Conservation (phyloP, 2,329 filamentous ascomycete genomes). For the Paraphaeosphaeria minitans region DNA sequence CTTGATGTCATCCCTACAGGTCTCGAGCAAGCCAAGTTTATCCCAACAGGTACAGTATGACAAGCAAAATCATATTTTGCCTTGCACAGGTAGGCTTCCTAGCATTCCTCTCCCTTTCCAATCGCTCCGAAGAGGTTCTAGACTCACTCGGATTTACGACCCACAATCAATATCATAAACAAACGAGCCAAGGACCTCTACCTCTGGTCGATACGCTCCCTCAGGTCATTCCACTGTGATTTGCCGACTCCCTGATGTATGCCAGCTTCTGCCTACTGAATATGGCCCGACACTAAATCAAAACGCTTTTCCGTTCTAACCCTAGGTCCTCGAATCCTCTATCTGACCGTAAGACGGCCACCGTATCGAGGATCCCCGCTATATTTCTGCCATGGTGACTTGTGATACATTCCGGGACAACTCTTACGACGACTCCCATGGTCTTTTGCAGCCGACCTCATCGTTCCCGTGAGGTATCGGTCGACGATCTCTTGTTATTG, state of each 20-base stretch:
- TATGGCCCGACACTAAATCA: background rate
- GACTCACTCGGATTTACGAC: conserved; percentile 1
- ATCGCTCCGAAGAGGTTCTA: background rate
- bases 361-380: background rate
- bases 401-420: background rate
- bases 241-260: background rate
- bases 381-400: background rate
- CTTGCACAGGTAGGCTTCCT: background rate
- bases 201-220: background rate
- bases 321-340: background rate
- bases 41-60: conserved; percentile 1
- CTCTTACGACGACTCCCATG: background rate
- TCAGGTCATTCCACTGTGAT: background rate
- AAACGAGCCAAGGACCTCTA: conserved; percentile 4
- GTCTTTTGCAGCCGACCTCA: background rate
- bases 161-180: conserved; percentile 5
- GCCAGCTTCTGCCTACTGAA: background rate
- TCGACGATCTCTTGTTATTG: background rate
- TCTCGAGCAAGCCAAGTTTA: background rate
- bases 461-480: background rate
- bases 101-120: background rate
- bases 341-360: background rate
- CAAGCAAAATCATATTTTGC: background rate
- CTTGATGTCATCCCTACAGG: background rate
- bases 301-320: background rate